These are phyloP conservation scores for Clavispora phyllophila DNA, from an alignment of 805 yeast species.

Conservation along the genomic window DNA sequence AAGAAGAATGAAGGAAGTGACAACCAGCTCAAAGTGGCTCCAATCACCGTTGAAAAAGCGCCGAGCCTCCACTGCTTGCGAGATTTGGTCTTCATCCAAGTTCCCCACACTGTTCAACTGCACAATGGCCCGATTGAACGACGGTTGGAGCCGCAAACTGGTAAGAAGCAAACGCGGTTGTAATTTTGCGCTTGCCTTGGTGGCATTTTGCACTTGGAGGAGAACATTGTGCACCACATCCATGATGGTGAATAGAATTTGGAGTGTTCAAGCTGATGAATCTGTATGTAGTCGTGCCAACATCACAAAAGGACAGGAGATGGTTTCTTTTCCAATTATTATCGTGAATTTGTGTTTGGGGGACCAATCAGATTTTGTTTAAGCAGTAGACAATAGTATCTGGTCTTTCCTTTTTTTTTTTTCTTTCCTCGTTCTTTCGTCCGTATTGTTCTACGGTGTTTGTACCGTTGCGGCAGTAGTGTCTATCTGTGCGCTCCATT, in stretches of 20 bases:
- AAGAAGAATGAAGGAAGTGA: constrained; percentile 43
- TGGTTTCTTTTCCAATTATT: too few species aligned
- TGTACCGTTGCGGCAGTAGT: too few species aligned
- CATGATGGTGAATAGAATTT: constrained; percentile 8
- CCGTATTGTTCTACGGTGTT: too few species aligned
- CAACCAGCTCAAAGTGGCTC: constrained; percentile 42
- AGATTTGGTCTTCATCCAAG: constrained; percentile 13
- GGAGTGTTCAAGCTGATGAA: background rate
- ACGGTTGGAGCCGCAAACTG: constrained; percentile 23
- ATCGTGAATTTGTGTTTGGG: too few species aligned
- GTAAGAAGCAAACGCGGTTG: constrained; percentile 17
- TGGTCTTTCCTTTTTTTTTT: too few species aligned
- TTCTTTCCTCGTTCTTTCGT: too few species aligned
- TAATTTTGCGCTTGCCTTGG: constrained; percentile 16
- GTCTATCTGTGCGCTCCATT: background rate
- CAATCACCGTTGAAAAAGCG: constrained; percentile 32
- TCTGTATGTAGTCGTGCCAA: background rate
- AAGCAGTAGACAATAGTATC: too few species aligned
- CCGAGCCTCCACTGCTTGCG: constrained; percentile 18
- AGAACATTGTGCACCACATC: constrained; percentile 17
- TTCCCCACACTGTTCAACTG: constrained; percentile 18
- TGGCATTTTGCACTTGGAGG: constrained; percentile 28
- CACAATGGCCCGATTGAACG: constrained; percentile 22
- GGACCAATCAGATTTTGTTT: too few species aligned
- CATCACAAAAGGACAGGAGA: background rate